Evolutionary conservation across 805 yeast genomes (phyloP), one percentile per base, ranked within the genome.

Genomic region (Myxozyma vanderwaltii): DNA sequence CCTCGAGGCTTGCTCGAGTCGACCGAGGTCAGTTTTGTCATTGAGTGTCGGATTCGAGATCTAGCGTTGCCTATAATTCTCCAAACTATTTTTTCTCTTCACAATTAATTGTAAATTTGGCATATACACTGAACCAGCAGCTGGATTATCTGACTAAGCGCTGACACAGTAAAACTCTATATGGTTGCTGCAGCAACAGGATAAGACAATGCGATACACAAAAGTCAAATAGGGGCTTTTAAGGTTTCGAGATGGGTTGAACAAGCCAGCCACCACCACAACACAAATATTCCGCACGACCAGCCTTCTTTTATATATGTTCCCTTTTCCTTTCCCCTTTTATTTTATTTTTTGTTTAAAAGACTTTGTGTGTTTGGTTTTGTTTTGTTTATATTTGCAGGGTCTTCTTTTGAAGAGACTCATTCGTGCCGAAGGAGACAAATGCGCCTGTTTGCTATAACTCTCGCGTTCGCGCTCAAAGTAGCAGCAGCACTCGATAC

Each of bases 11-110:
- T 26, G 41, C 45, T 40, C 26, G 44, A 21, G 26, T 52, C 1
- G 50, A 55, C 15, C 26, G 47, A 53, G 62, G 63, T 4, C 56
- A 54, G 56, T 54, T 46, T n/a, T 59, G 63, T 38, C 63, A 59
- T 59, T 59, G n/a, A n/a, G n/a, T n/a, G n/a, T n/a, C n/a, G n/a
- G n/a, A n/a, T n/a, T n/a, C n/a, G n/a, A 19, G 19, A 13, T n/a
- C 21, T 19, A 38, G 21, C 2, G 19, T 19, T 38, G 43, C 43
- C 17, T 4, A 8, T 38, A n/a, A n/a, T n/a, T n/a, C n/a, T n/a
- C n/a, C n/a, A n/a, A n/a, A n/a, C n/a, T n/a, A n/a, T n/a, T n/a
- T n/a, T n/a, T n/a, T n/a, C n/a, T n/a, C n/a, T n/a, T n/a, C n/a
- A n/a, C n/a, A n/a, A n/a, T n/a, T n/a, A n/a, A n/a, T n/a, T n/a